These are phyloP conservation scores for Lasiodiplodia sp. DNA, from an alignment of 2,329 filamentous ascomycete genomes.

Conservation along the genomic window DNA sequence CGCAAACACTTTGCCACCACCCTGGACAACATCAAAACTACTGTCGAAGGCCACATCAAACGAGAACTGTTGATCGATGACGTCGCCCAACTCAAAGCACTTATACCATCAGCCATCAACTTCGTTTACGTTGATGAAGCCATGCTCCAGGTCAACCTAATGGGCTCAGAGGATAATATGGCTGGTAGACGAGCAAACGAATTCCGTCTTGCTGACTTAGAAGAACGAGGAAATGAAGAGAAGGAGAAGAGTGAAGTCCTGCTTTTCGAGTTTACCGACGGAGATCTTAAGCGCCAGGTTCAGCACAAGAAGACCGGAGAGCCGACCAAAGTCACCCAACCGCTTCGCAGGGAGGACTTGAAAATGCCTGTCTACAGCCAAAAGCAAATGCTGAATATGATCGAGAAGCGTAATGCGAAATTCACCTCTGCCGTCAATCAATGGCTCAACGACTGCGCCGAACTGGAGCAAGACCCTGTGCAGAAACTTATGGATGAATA, in stretches of 20 bases:
- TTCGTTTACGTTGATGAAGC: conserved; percentile 89
- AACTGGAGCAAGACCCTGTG: conserved; percentile 71
- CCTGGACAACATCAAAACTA: conserved; percentile 82
- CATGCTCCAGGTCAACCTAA: conserved; percentile 79
- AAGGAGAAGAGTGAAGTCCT: conserved; percentile 70
- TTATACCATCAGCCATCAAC: conserved; percentile 79
- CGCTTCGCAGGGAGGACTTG: conserved; percentile 77
- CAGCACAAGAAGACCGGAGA: conserved; percentile 75
- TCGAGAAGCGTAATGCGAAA: conserved; percentile 87
- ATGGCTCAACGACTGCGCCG: conserved; percentile 78
- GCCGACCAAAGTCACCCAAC: conserved; percentile 70
- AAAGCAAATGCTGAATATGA: conserved; percentile 86
- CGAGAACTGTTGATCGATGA: conserved; percentile 75
- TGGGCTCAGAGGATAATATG: conserved; percentile 72
- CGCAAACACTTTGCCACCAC: conserved; percentile 92
- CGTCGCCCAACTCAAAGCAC: conserved; percentile 79
- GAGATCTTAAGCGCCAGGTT: conserved; percentile 84
- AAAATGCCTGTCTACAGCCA: conserved; percentile 94
- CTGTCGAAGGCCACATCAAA: conserved; percentile 84
- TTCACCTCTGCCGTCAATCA: conserved; percentile 78
- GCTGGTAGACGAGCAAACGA: conserved; percentile 63
- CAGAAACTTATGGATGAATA: conserved; percentile 67
- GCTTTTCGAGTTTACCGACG: conserved; percentile 91
- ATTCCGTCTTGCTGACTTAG: conserved; percentile 35
- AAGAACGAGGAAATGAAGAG: conserved; percentile 46